These are phyloP conservation scores for Penicillium thymicola DNA, from an alignment of 2,329 filamentous ascomycete genomes.

Conservation along the genomic window DNA sequence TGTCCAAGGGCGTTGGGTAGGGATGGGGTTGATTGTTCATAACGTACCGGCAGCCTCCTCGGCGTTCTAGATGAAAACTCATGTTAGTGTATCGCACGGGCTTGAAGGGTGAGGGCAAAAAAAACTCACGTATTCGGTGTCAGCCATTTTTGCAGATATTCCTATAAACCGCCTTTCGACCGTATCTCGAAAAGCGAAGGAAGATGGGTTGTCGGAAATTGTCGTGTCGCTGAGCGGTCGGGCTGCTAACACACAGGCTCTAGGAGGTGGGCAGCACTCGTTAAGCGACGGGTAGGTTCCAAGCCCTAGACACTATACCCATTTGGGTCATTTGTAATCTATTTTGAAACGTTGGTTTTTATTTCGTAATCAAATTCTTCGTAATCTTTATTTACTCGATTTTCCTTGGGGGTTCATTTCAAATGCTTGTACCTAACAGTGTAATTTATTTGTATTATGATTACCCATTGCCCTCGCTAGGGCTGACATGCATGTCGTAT, in stretches of 20 bases:
- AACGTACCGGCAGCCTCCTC: constrained; percentile 83
- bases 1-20: constrained; percentile 16
- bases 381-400: not conserved
- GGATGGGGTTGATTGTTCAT: constrained; percentile 21
- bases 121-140: constrained; percentile 77
- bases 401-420: not conserved
- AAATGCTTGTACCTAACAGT: not conserved
- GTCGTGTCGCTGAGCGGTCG: constrained; percentile 40
- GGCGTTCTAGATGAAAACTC: constrained; percentile 65
- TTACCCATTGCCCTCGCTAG: not conserved
- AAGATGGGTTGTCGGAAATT: constrained; percentile 35
- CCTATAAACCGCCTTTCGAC: constrained; percentile 46
- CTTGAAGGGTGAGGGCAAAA: not conserved
- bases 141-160: constrained; percentile 71
- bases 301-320: constrained; percentile 38
- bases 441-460: not conserved
- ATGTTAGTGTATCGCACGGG: constrained; percentile 34
- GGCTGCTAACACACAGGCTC: constrained; percentile 27
- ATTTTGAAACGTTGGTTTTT: not conserved
- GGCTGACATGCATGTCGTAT: not conserved
- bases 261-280: constrained; percentile 40
- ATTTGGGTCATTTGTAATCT: constrained; percentile 19
- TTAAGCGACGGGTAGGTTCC: constrained; percentile 43
- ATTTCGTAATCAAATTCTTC: not conserved
- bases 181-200: constrained; percentile 46